Evolutionary conservation across 2,329 filamentous ascomycete species (phyloP), one percentile per base, ranked within the genome.

Genomic region (Chaetothyriales sp.): DNA sequence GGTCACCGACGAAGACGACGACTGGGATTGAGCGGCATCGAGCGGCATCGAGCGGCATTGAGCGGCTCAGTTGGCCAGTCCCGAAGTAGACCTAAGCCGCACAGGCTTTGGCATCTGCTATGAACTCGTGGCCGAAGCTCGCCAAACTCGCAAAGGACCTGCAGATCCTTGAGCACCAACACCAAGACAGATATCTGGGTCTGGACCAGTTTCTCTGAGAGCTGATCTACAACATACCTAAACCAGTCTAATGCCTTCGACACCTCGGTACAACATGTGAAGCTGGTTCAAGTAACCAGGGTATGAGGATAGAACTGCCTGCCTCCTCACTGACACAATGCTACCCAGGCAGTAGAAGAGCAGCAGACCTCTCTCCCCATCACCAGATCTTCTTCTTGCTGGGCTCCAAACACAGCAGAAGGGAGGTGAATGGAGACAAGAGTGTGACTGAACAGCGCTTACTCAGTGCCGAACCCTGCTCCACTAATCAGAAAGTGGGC

Each of bases 1-100:
- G 10, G 58, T 62, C 48, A 63, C 66, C 10, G 66, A 69, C 43
- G 68, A 69, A 22, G 70, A 72, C 56, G 68, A 69, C 51, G 70
- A 72, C 48, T 74, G 71, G 71, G 72, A 74, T 63, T 73, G 64
- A 70, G 37, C 22, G 25, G 13, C 10, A 20, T 44, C 5, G 15
- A 44, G 40, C 40, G 15, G 15, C 22, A 6, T 25, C 22, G 22
- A 25, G 22, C 22, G 22, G 22, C 22, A 6, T 25, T 25, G 22
- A 25, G 33, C 33, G 33, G 10, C 33, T 2, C 33, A 15, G 8
- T 33, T 13, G 7, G 10, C 7, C 4, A 33, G 29, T n/a, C 29
- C 10, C 8, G 8, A 33, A 9, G 29, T 9, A 33, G 29, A 15
- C 33, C 33, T 40, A 5, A 2, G 5, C 33, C 15, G 33, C n/a